Evolutionary conservation across 2,329 filamentous ascomycete species (phyloP).

Genomic region (Geosmithia morbida): DNA sequence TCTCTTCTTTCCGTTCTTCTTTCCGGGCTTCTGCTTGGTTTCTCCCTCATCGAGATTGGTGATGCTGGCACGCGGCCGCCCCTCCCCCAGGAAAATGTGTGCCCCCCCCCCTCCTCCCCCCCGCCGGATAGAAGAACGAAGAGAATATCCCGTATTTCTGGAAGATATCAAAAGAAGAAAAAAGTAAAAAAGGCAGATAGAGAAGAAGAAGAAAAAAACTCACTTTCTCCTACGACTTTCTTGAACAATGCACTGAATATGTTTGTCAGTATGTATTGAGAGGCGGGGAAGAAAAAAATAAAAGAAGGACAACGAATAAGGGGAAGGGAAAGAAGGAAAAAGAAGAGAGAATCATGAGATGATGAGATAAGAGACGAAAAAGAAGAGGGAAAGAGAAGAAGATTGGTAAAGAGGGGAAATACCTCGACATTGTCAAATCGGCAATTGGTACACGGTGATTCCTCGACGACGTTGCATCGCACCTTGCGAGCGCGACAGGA

Average conservation of each 20-base stretch:
- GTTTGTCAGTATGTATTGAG: neutral
- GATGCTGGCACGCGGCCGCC: no score
- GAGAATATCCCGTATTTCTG: no score
- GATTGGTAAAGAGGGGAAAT: constrained; percentile 4
- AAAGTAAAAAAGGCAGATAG: neutral
- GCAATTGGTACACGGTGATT: constrained; percentile 78
- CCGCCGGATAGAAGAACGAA: no score
- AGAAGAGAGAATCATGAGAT: no score
- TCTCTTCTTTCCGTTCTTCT: no score
- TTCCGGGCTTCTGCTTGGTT: no score
- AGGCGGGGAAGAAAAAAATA: no score
- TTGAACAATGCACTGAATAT: constrained; percentile 51
- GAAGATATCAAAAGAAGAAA: no score
- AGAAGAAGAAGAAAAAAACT: constrained; percentile 22
- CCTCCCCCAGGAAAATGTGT: no score
- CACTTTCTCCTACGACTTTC: constrained; percentile 79
- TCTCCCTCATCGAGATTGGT: no score
- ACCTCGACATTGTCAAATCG: constrained; percentile 61
- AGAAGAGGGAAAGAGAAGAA: neutral
- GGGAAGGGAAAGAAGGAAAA: neutral
- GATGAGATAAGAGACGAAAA: no score
- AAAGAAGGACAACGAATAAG: neutral
- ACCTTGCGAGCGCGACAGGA: constrained; percentile 84
- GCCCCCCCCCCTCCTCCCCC: no score
- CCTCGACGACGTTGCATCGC: constrained; percentile 84